phyloP scores from a whole-genome alignment of 257 asterid genomes.

The Nicotiana otophora region DNA sequence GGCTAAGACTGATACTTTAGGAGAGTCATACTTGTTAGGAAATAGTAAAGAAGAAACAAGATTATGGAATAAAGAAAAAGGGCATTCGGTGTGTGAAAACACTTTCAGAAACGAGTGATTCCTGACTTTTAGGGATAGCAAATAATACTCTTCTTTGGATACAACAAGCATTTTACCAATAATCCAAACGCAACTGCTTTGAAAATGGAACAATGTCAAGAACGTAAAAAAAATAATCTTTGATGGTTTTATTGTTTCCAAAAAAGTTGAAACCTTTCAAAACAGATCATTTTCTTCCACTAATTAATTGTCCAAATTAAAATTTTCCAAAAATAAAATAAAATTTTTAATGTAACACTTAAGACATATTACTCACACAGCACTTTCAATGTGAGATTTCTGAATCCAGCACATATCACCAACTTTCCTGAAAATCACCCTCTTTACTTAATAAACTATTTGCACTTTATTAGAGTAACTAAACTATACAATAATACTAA shows the following conservation, averaged over 20 bases:
- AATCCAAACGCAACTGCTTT: neutral
- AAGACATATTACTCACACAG: neutral
- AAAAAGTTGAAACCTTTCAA: neutral
- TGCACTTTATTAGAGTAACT: neutral
- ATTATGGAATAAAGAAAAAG: neutral
- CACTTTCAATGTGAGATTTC: neutral
- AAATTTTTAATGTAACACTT: neutral
- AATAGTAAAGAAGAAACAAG: neutral
- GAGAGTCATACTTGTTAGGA: neutral
- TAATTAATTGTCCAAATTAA: neutral
- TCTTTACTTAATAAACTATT: neutral
- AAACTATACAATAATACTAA: neutral
- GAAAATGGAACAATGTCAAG: neutral
- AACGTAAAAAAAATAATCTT: neutral
- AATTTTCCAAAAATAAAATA: neutral
- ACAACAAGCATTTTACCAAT: neutral
- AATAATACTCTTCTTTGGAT: neutral
- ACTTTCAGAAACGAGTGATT: neutral
- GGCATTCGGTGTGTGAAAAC: neutral
- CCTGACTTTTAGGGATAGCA: neutral
- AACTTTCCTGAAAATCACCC: neutral
- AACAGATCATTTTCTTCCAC: neutral
- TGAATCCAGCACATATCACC: neutral
- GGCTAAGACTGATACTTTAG: neutral
- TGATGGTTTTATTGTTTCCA: neutral